phyloP scores from a whole-genome alignment of 257 asterid genomes.

The Ilex asprella region DNA sequence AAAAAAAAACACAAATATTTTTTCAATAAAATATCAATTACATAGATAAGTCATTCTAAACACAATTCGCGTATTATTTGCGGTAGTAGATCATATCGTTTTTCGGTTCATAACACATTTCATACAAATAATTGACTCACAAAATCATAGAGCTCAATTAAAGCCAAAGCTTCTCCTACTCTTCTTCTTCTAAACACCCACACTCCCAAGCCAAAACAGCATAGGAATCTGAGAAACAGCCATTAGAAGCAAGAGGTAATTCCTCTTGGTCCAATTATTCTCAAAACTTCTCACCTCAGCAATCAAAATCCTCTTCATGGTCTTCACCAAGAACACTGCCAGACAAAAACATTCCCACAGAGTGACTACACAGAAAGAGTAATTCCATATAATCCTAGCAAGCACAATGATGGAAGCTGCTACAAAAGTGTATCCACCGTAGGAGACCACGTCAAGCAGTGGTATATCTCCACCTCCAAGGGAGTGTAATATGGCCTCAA shows the following conservation, averaged over 20 bases:
- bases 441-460: constrained; percentile 28
- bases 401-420: constrained; percentile 16
- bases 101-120: too few relatives aligned
- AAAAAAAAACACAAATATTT: too few relatives aligned
- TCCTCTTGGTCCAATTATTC: constrained; percentile 16
- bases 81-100: too few relatives aligned
- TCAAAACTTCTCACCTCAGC: constrained; percentile 25
- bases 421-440: constrained; percentile 26
- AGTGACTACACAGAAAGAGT: constrained; percentile 4
- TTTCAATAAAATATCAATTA: too few relatives aligned
- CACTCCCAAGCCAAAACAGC: constrained; percentile 32
- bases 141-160: too few relatives aligned
- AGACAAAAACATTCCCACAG: constrained; percentile 30
- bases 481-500: constrained; percentile 19
- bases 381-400: constrained; percentile 14
- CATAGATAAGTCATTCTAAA: too few relatives aligned
- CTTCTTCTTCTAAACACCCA: constrained; percentile 5
- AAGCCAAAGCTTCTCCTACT: too few relatives aligned
- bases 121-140: too few relatives aligned
- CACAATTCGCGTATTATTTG: too few relatives aligned
- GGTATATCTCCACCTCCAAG: constrained; percentile 29
- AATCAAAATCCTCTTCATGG: constrained; percentile 30
- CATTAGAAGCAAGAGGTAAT: constrained; percentile 23
- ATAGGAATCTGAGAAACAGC: constrained; percentile 25
- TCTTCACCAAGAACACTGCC: constrained; percentile 36